Evolutionary conservation across 164 flowering plant species (phyloP), one percentile per base, ranked within the genome.

Genomic region (Vitis riparia): DNA sequence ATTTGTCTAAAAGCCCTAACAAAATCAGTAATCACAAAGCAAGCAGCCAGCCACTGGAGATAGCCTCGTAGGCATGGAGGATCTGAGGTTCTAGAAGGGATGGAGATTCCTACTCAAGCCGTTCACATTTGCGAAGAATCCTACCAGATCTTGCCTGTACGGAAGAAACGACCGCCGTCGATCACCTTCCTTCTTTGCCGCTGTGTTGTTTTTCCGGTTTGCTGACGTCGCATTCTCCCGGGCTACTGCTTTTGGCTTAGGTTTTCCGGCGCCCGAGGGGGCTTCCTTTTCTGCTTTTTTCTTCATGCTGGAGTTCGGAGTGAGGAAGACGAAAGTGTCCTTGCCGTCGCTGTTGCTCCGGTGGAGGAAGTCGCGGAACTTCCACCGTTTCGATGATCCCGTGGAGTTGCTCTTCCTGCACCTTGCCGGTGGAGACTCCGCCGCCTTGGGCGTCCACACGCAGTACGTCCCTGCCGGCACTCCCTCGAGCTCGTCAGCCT

Each of bases 121-220:
- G 59, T 87, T 84, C 49, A 82, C 83, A 56, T 80, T 84, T 30
- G 75, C 59, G 49, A 89, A 77, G 12, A 87, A 72, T 11, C 89
- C 94, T 2, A 85, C 80, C 10, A 86, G 50, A 55, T 85, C 90
- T 30, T 76, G 82, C 70, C 78, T 73, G 78, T 84, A 82, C 13
- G 91, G 92, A 37, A 88, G 67, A 58, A 16, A 80, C 27, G 87
- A 78, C 44, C 76, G 73, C 62, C 85, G 73, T 51, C 76, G 76
- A 12, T 75, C 87, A 6, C 61, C 82, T 49, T 83, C 86, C 44
- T 67, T 78, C 65, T 67, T 70, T 49, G n/a, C 68, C 60, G 23
- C 50, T 62, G 66, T 68, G 12, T 51, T 65, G 37, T 30, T 71
- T 70, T 14, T 51, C 65, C 70, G 14, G 12, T 17, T 30, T 29